Percentiles rank a stretch among this genome's conserved stretches.
phyloP scores from a whole-genome alignment of 805 yeast species.

The Lipomyces oligophaga region DNA sequence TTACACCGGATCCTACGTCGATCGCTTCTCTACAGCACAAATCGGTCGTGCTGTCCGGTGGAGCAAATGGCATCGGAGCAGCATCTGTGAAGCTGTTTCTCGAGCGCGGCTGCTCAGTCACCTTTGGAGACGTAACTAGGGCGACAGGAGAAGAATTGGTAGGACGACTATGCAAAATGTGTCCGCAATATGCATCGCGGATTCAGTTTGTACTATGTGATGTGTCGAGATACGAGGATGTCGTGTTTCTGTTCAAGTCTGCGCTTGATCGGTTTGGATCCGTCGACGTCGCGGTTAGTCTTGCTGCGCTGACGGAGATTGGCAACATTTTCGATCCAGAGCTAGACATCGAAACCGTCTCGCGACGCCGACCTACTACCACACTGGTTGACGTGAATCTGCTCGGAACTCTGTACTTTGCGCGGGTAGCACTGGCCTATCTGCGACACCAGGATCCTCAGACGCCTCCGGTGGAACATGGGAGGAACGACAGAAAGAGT shows the following conservation, averaged over 20 bases:
- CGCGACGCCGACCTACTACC: slow-evolving; percentile 10
- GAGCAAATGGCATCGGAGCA: slow-evolving; percentile 21
- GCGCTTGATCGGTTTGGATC: slow-evolving; percentile 9
- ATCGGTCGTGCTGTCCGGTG: slow-evolving; percentile 12
- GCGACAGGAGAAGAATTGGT: slow-evolving; percentile 5
- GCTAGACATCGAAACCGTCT: slow-evolving; percentile 6
- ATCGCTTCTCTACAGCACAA: slow-evolving; percentile 7
- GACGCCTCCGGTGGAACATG: too few relatives aligned
- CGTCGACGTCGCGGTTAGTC: slow-evolving; percentile 12
- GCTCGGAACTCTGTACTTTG: slow-evolving; percentile 15
- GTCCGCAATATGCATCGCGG: not conserved
- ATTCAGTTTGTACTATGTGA: slow-evolving; percentile 12
- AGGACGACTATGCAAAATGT: not conserved
- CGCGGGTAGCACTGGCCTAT: slow-evolving; percentile 14
- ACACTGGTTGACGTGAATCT: slow-evolving; percentile 14
- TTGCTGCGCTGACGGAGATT: slow-evolving; percentile 16
- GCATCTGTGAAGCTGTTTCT: slow-evolving; percentile 12
- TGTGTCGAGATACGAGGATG: slow-evolving; percentile 8
- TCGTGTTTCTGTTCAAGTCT: slow-evolving; percentile 8
- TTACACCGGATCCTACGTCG: slow-evolving; percentile 7
- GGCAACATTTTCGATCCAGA: slow-evolving; percentile 19
- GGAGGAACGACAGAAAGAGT: slow-evolving; percentile 6
- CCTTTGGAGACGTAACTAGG: slow-evolving; percentile 12
- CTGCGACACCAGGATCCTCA: too few relatives aligned
- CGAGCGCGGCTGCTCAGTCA: slow-evolving; percentile 13